Evolutionary conservation across 805 yeast species (phyloP).

Genomic region (Metschnikowia dekortorum): DNA sequence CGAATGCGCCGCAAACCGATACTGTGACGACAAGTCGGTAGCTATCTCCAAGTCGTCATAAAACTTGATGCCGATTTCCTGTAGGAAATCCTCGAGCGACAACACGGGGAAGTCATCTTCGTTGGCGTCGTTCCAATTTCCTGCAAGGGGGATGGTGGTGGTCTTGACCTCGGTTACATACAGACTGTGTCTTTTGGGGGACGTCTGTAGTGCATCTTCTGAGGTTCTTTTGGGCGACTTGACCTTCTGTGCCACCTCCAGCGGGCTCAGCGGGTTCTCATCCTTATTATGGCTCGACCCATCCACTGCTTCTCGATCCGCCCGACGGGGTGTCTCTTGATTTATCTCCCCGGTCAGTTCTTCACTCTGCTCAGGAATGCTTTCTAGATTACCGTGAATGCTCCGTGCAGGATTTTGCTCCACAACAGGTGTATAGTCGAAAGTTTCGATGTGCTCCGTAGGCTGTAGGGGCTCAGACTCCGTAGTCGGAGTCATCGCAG

Average conservation of each 20-base stretch:
- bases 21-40: conserved; percentile 20
- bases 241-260: not conserved
- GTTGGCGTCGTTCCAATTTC: conserved; percentile 7
- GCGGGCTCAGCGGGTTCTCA: too few relatives aligned
- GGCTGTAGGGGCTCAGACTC: not conserved
- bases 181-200: conserved; percentile 7
- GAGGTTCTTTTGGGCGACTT: not conserved
- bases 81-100: conserved; percentile 34
- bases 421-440: not conserved
- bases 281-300: too few relatives aligned
- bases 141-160: conserved; percentile 8
- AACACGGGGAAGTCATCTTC: conserved; percentile 29
- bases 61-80: conserved; percentile 38
- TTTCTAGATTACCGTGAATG: not conserved
- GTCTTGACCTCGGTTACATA: conserved; percentile 2
- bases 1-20: conserved; percentile 17
- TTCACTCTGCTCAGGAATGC: not conserved
- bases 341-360: not conserved
- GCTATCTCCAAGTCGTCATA: conserved; percentile 44
- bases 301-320: not conserved
- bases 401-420: not conserved
- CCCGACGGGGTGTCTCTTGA: not conserved
- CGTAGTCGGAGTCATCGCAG: not conserved
- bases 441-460: not conserved
- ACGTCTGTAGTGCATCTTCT: not conserved